Base-by-base conservation (phyloP, 148 eudicot species). In the Suaeda aralocaspica region DNA sequence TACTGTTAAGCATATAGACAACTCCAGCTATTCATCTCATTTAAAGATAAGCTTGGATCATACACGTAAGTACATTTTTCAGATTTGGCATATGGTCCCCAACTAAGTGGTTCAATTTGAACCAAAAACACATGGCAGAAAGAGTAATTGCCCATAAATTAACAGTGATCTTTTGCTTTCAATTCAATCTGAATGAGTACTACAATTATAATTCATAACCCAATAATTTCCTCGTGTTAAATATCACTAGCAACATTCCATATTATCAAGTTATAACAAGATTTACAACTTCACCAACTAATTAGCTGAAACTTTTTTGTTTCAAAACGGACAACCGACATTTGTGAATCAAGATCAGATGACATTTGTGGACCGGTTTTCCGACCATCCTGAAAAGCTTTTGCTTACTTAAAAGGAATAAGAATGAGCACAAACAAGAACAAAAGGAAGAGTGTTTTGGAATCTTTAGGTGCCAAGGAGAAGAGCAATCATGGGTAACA, bases 71-170 rank as follows among this genome's bases (percentile, higher is more conserved):
- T 68, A 68, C 63, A 61, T 50, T 8, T 41, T 31, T 61, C 63
- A 60, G 73, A 69, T 41, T 74, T 75, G 61, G 60, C 22, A 31
- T 31, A 74, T 75, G 78, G 78, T 75, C 78, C 78, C 74, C 46
- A 58, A 29, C 29, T 29, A 42, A 45, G 15, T 29, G 56, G 63
- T 61, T 69, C 78, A 61, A 60, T 69, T 69, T 29, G 16, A 68
- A 60, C 68, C 75, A 71, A 41, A 71, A 59, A 77, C 57, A 66
- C 53, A 48, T 65, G 64, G 70, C 59, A 58, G 50, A n/a, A 41
- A 25, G 57, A 69, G 10, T 33, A 29, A 44, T 62, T 46, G 66
- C 65, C 67, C 19, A 28, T 18, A 8, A 6, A 21, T 11, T 44
- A 69, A 41, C 49, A 53, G 25, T 56, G 30, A 65, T 59, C 51